Base-by-base conservation (phyloP, 495 filamentous ascomycete genomes). In the Penicillium canariense region DNA sequence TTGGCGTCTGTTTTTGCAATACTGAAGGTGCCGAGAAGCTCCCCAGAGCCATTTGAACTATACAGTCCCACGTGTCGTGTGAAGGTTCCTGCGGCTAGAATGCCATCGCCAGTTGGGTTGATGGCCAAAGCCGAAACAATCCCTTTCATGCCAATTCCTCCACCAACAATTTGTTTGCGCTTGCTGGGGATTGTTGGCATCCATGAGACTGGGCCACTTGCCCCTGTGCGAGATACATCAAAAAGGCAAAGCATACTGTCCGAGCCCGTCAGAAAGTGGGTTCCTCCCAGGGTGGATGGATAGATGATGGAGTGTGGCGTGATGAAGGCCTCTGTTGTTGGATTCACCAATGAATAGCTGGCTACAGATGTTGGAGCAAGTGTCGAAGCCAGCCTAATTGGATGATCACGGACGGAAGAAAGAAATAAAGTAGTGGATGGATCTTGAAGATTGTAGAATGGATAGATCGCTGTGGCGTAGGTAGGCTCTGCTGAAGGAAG, bases 1-100 rank as follows among this genome's bases (percentile, higher is more conserved):
- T 72, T 70, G 2, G 72, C 72, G 5, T 67, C 66, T 0, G 70
- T 73, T 35, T 69, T 71, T 11, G 67, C 70, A 43, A 74, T 56
- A 39, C 66, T 76, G 74, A 90, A 96, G 2, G 84, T 84, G 0
- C 87, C 84, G 12, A 91, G 76, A 40, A 81, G 79, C 10, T 84
- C 80, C 0, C 87, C 90, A 3, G 77, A 68, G 1, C 88, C 84
- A 44, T 82, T 77, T 2, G 81, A 70, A 55, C 84, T 89, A 64
- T 96, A 96, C 3, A 97, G 70, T 0, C 86, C 90, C 31, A 97
- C 62, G 57, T 84, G 79, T 12, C 93, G 70, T 5, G 84, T 87
- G 68, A 88, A 88, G 1, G 91, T 96, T 1, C 91, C 94, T 0
- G 89, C 91, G 2, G 89, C 92, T 3, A 97, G 70, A 2, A 96